Conservation (phyloP, 1,139 yeast species). For the Zygoascus hellenicus region DNA sequence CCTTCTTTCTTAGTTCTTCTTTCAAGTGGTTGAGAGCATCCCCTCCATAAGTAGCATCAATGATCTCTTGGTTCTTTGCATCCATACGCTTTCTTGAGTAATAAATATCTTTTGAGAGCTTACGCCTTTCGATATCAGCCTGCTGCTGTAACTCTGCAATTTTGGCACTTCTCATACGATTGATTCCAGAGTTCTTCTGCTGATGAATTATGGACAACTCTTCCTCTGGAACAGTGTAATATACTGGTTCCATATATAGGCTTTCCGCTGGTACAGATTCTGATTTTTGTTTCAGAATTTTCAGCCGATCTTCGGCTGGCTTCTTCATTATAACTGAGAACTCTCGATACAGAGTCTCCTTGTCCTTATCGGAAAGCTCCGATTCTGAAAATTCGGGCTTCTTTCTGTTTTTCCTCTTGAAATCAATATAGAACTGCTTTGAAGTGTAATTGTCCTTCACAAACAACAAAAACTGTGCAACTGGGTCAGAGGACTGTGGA, state of each 20-base stretch:
- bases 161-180: background rate
- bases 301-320: constrained; percentile 12
- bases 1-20: background rate
- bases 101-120: background rate
- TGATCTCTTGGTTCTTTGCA: background rate
- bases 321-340: constrained; percentile 21
- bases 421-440: constrained; percentile 40
- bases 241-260: constrained; percentile 15
- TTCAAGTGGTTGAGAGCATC: background rate
- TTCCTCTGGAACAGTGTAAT: constrained; percentile 10
- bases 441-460: constrained; percentile 32
- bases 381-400: constrained; percentile 28
- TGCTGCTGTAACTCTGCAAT: constrained; percentile 2
- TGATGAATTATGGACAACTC: background rate
- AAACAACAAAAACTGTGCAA: constrained; percentile 32
- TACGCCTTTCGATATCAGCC: background rate
- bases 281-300: constrained; percentile 7
- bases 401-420: constrained; percentile 39
- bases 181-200: background rate
- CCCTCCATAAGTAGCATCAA: constrained; percentile 1
- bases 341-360: constrained; percentile 39
- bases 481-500: constrained; percentile 13
- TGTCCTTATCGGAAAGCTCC: constrained; percentile 35
- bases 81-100: constrained; percentile 5
- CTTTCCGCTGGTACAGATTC: background rate